Percentiles rank a stretch among this genome's conserved stretches.
phyloP scores from a whole-genome alignment of 2,329 filamentous ascomycete genomes.

The Aaosphaeria pasadenensis region DNA sequence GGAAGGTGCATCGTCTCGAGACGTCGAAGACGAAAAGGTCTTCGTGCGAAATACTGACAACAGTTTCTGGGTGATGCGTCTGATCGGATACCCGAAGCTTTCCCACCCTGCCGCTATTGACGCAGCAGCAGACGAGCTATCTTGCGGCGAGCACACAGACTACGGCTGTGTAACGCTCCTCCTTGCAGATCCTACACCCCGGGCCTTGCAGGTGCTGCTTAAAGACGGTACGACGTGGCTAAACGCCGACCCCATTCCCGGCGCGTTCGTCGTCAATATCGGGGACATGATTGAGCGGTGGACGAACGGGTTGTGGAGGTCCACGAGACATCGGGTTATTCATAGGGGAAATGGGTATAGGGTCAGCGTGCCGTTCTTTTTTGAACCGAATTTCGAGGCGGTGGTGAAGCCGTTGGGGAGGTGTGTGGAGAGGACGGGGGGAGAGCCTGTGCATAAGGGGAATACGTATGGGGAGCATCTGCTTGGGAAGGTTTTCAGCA shows the following conservation, averaged over 20 bases:
- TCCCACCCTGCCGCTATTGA: constrained; percentile 7
- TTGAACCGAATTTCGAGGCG: constrained; percentile 45
- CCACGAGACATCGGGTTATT: constrained; percentile 46
- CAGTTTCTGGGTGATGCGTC: constrained; percentile 41
- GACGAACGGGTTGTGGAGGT: constrained; percentile 44
- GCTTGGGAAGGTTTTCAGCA: constrained; percentile 40
- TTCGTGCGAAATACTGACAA: constrained; percentile 30
- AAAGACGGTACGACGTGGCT: constrained; percentile 44
- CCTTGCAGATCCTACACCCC: constrained; percentile 42
- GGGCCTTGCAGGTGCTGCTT: constrained; percentile 43
- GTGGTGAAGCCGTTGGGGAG: constrained; percentile 35
- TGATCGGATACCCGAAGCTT: constrained; percentile 40
- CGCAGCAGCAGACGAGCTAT: constrained; percentile 24
- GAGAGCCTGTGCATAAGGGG: constrained; percentile 24
- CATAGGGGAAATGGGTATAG: constrained; percentile 39
- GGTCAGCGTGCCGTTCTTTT: constrained; percentile 50
- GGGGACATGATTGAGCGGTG: constrained; percentile 50
- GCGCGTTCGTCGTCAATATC: constrained; percentile 49
- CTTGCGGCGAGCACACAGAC: constrained; percentile 44
- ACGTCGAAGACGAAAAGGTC: constrained; percentile 23
- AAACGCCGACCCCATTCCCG: constrained; percentile 42
- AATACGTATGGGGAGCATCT: constrained; percentile 44
- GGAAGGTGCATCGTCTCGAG: neutral
- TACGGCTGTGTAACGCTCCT: constrained; percentile 49
- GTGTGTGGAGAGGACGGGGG: constrained; percentile 35